Conservation (phyloP, 78 protist species). For the Anaeramoeba flamelloides region DNA sequence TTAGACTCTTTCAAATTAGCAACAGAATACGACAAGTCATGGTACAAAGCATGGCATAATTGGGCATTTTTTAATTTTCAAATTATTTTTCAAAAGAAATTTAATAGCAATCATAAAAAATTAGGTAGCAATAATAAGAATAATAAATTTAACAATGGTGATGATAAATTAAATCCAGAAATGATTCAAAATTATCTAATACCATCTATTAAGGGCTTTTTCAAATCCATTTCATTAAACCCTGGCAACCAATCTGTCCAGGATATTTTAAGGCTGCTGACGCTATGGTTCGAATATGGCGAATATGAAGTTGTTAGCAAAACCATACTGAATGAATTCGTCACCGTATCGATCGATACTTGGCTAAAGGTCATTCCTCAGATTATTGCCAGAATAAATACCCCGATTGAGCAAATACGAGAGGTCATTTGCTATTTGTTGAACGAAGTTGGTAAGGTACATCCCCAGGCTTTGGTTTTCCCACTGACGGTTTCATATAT, state of each 20-base stretch:
- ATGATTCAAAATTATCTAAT: no score
- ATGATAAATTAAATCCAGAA: no score
- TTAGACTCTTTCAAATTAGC: constrained; percentile 35
- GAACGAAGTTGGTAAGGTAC: constrained; percentile 72
- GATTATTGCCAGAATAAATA: constrained; percentile 82
- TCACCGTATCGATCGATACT: constrained; percentile 44
- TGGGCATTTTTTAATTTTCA: constrained; percentile 71
- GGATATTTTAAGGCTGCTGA: constrained; percentile 46
- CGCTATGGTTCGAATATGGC: constrained; percentile 66
- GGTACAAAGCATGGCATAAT: constrained; percentile 89
- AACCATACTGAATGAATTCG: neutral
- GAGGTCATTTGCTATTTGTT: no score
- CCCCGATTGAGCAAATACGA: no score
- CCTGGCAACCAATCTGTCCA: neutral
- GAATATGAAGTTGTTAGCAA: constrained; percentile 11
- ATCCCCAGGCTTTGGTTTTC: constrained; percentile 95
- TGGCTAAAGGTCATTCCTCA: constrained; percentile 82
- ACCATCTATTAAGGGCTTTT: constrained; percentile 7
- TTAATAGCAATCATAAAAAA: no score
- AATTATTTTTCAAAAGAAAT: constrained; percentile 36
- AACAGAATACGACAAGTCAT: constrained; percentile 32
- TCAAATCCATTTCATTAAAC: neutral
- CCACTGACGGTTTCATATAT: constrained; percentile 94
- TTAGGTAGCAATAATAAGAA: no score
- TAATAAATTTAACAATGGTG: no score